Percentiles rank a stretch among this genome's conserved stretches.
Conservation (phyloP, 331 rosid species). For the Quercus phellos region DNA sequence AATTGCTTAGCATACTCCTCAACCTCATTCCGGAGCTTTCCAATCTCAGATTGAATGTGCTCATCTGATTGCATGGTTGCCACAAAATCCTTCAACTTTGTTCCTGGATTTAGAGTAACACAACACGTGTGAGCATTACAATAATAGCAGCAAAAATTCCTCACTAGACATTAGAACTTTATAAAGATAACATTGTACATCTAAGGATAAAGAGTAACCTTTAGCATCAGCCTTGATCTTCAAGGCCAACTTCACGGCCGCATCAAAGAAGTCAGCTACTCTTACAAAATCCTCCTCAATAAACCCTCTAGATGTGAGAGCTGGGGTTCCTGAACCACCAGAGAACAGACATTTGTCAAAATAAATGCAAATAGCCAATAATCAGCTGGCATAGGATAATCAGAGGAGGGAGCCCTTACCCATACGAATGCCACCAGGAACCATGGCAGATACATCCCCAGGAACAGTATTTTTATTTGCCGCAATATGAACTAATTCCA, state of each 20-base stretch:
- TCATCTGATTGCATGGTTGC: conserved; percentile 60
- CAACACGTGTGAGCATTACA: conserved; percentile 2
- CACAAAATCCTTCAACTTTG: conserved; percentile 80
- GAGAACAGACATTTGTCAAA: conserved; percentile 7
- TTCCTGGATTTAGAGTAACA: conserved; percentile 40
- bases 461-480: conserved; percentile 96
- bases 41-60: conserved; percentile 54
- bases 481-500: conserved; percentile 78
- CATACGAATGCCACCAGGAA: conserved; percentile 92
- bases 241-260: conserved; percentile 78
- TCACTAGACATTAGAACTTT: background rate
- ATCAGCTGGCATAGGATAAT: conserved; percentile 7
- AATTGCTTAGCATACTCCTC: conserved; percentile 82
- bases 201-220: conserved; percentile 37
- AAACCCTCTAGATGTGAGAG: conserved; percentile 91
- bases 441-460: conserved; percentile 95
- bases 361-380: conserved; percentile 6
- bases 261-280: conserved; percentile 79
- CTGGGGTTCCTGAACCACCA: conserved; percentile 68
- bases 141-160: background rate
- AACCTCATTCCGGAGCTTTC: conserved; percentile 54
- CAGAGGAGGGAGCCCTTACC: conserved; percentile 39
- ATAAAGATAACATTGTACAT: conserved; percentile 1
- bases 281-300: conserved; percentile 66
- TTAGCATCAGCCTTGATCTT: conserved; percentile 58